These are phyloP conservation scores for Babesia microti DNA, from an alignment of 169 alveolate genomes.

Conservation along the genomic window DNA sequence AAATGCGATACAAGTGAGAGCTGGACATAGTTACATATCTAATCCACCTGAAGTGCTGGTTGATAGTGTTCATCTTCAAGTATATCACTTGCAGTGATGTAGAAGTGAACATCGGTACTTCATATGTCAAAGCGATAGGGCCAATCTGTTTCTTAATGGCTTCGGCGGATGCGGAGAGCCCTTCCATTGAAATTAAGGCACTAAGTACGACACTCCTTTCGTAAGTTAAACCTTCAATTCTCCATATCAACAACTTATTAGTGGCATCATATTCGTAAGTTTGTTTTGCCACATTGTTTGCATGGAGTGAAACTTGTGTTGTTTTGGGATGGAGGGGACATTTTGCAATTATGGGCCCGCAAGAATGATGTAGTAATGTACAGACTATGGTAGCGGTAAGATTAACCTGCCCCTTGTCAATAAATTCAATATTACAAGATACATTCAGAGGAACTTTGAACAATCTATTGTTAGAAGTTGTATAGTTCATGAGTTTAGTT, in stretches of 20 bases:
- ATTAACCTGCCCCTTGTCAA: background rate
- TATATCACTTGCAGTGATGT: slow-evolving; percentile 23
- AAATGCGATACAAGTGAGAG: slow-evolving; percentile 34
- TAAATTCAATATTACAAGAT: slow-evolving; percentile 4
- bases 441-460: slow-evolving; percentile 28
- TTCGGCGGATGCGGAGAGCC: background rate
- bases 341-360: slow-evolving; percentile 9
- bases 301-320: background rate
- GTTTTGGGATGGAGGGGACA: slow-evolving; percentile 23
- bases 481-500: slow-evolving; percentile 77
- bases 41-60: too few relatives aligned
- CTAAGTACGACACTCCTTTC: slow-evolving; percentile 3
- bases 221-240: slow-evolving; percentile 4
- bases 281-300: slow-evolving; percentile 3
- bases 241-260: slow-evolving; percentile 18
- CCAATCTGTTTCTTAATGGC: slow-evolving; percentile 21
- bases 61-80: too few relatives aligned
- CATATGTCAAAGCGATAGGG: slow-evolving; percentile 47
- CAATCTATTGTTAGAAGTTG: slow-evolving; percentile 40
- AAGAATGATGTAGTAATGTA: slow-evolving; percentile 20
- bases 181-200: too few relatives aligned
- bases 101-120: slow-evolving; percentile 48
- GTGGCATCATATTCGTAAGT: slow-evolving; percentile 11
- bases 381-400: slow-evolving; percentile 10
- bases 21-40: slow-evolving; percentile 33